Evolutionary conservation across 805 yeast species (phyloP), one percentile per base, ranked within the genome.

Genomic region (Lachancea meyersii): DNA sequence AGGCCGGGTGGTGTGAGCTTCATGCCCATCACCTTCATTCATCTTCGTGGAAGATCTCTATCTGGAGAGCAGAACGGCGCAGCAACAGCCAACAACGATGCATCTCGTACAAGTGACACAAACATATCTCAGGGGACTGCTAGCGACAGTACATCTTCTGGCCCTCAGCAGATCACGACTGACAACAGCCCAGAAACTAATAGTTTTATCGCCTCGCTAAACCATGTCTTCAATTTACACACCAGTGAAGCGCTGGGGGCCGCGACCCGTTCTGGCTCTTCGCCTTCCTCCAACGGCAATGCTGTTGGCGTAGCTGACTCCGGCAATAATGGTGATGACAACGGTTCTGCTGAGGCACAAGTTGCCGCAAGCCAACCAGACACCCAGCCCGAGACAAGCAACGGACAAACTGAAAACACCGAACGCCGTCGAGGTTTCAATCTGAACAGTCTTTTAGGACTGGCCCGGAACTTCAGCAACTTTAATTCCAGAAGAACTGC

Each of bases 161-260:
- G n/a, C 8, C 14, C 21, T 8, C 35, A 17, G 10, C 35, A 22
- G 5, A 19, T 32, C 14, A 32, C 35, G 14, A 33, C 41, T 9
- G 35, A 38, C 20, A 20, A n/a, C 21, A 10, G 16, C 13, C 38
- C 19, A 22, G 45, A 42, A 14, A 36, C 26, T 34, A 57, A 55
- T 21, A 48, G 62, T 33, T 44, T 57, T 9, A 52, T 60, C 40
- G 37, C 47, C 11, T 46, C 57, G 10, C 35, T 59, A 14, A 51
- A 54, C 31, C 54, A 53, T 35, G 39, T 57, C 6, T 54, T 57
- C 31, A 50, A 40, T 41, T 13, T 42, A n/a, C 11, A 40, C 16
- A 42, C 35, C 23, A 35, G 22, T 18, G 20, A 42, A 18, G 4
- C 14, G 19, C 35, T 17, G n/a, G 10, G 32, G 14, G 9, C 13